These are phyloP conservation scores for carrot (Daucus carota) DNA, from an alignment of 129 eudicot genomes.

Conservation along the genomic window DNA sequence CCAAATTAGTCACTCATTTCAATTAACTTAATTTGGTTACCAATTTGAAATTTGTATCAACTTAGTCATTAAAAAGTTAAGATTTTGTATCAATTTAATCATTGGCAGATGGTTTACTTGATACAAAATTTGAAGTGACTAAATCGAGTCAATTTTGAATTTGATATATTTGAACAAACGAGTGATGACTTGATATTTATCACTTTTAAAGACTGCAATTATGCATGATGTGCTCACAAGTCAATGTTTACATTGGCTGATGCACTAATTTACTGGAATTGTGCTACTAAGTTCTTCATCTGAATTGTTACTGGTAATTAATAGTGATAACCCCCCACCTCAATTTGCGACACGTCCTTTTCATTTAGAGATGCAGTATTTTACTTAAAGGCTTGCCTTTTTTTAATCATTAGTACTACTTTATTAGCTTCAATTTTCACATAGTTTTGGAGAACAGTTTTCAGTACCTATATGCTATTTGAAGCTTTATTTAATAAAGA, in stretches of 20 bases:
- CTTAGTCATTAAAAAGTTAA: no score
- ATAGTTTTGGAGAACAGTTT: background rate
- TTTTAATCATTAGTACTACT: background rate
- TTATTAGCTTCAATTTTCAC: background rate
- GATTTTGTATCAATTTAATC: no score
- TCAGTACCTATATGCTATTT: background rate
- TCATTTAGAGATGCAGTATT: background rate
- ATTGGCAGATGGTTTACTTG: no score
- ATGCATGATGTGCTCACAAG: background rate
- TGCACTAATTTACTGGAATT: background rate
- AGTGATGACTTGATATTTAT: no score
- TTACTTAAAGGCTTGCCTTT: background rate
- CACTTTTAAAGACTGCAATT: background rate
- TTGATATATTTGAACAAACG: no score
- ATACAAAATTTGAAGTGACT: no score
- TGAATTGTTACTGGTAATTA: background rate
- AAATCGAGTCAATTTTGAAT: no score
- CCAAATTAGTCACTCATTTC: no score
- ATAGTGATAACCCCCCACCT: background rate
- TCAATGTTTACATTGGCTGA: background rate
- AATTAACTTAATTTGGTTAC: no score
- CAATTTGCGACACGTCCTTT: background rate
- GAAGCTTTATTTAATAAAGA: background rate
- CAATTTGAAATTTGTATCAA: no score
- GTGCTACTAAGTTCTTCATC: background rate